Conservation (phyloP, 1,284 basidiomycete species). For the Ceratobasidium sp. region DNA sequence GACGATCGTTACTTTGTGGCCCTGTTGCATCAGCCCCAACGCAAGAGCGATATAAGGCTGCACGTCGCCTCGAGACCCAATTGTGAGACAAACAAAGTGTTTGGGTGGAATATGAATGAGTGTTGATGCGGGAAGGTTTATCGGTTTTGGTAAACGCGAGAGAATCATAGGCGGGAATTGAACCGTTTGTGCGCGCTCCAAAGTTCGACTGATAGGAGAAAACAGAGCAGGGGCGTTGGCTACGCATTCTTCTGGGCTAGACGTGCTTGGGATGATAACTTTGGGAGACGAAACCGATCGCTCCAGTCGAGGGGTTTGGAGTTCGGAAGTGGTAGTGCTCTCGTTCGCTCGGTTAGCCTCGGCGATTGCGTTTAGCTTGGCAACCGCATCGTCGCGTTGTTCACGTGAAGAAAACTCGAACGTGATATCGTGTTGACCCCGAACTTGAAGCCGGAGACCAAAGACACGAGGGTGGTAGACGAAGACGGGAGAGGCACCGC, state of each 20-base stretch:
- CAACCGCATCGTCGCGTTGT: slow-evolving; percentile 58
- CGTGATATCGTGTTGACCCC: slow-evolving; percentile 58
- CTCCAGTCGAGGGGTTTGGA: slow-evolving; percentile 11
- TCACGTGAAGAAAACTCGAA: slow-evolving; percentile 60
- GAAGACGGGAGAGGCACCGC: slow-evolving; percentile 52
- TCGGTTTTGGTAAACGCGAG: slow-evolving; percentile 55
- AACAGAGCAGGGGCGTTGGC: slow-evolving; percentile 37
- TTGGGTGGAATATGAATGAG: slow-evolving; percentile 50
- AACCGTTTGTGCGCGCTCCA: slow-evolving; percentile 30
- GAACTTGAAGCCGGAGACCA: slow-evolving; percentile 59
- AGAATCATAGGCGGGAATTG: slow-evolving; percentile 44
- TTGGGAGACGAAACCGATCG: background rate
- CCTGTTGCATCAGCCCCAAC: slow-evolving; percentile 58
- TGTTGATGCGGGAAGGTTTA: slow-evolving; percentile 56
- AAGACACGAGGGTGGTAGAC: slow-evolving; percentile 48
- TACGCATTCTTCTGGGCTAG: background rate
- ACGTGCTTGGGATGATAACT: background rate
- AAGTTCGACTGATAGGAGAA: slow-evolving; percentile 40
- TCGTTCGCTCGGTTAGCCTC: slow-evolving; percentile 17
- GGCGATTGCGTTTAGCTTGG: slow-evolving; percentile 48
- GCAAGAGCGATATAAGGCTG: slow-evolving; percentile 62
- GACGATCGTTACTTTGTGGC: slow-evolving; percentile 65
- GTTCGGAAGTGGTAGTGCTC: background rate
- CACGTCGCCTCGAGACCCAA: slow-evolving; percentile 61
- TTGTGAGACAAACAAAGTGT: slow-evolving; percentile 59